phyloP scores from a whole-genome alignment of 1,284 basidiomycete genomes.

The Cystobasidium sp. region DNA sequence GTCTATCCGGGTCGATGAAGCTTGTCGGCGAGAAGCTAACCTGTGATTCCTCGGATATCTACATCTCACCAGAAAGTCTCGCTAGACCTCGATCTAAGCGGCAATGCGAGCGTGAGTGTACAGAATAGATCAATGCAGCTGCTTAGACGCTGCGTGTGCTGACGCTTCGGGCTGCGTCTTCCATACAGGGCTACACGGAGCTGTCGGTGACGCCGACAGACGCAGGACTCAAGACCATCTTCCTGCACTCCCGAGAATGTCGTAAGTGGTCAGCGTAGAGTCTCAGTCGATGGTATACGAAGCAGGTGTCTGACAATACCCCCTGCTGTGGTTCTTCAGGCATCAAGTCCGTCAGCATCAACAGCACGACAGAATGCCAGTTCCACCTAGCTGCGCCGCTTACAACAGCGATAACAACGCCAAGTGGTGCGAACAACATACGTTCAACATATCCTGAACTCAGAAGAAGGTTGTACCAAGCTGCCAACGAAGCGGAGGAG shows the following conservation, averaged over 20 bases:
- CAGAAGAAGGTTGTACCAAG: slow-evolving; percentile 88
- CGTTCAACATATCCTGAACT: slow-evolving; percentile 89
- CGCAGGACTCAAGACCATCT: slow-evolving; percentile 74
- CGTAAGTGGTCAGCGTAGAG: slow-evolving; percentile 27
- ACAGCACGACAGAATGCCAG: slow-evolving; percentile 41
- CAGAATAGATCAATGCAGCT: neutral
- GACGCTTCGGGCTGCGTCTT: slow-evolving; percentile 27
- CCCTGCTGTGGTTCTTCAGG: slow-evolving; percentile 19
- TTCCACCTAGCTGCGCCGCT: slow-evolving; percentile 37
- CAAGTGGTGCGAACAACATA: slow-evolving; percentile 69
- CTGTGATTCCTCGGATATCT: slow-evolving; percentile 16
- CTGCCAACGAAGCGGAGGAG: slow-evolving; percentile 85
- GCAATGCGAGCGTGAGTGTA: slow-evolving; percentile 53
- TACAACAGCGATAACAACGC: slow-evolving; percentile 60
- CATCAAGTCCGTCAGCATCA: slow-evolving; percentile 43
- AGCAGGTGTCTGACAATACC: slow-evolving; percentile 19
- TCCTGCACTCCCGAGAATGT: slow-evolving; percentile 75
- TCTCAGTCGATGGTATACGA: neutral
- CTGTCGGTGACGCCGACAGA: slow-evolving; percentile 79
- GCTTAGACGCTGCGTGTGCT: slow-evolving; percentile 67
- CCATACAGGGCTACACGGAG: slow-evolving; percentile 82
- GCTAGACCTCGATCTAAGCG: slow-evolving; percentile 83
- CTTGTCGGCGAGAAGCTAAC: neutral
- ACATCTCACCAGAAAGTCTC: slow-evolving; percentile 81
- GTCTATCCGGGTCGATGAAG: neutral